Base-by-base conservation (phyloP, 1,284 basidiomycete species). In the Sporisorium graminicola region DNA sequence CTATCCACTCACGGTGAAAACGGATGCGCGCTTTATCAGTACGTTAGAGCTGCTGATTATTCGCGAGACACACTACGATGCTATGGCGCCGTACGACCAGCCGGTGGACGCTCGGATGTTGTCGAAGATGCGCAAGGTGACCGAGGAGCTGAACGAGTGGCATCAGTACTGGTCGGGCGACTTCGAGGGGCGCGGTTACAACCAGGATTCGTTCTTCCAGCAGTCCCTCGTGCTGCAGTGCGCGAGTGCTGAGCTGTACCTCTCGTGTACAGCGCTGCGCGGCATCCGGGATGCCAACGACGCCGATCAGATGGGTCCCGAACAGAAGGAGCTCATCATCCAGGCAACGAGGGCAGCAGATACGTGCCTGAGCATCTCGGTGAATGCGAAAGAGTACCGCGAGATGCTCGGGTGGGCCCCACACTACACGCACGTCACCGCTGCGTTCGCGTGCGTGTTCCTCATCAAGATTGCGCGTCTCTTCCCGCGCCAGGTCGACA, bases 281-380 rank as follows among this genome's bases (percentile, higher is more conserved):
- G 94, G 94, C 10, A 77, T 77, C 40, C 40, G 62, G 6, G 66
- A 77, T 31, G 69, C 74, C 7, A 92, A 92, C 43, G 91, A 92
- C 12, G 96, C 94, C 92, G 94, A 96, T 81, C 95, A 94, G 86
- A 94, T 96, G 91, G 90, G 93, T 1, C 93, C 93, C 66, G 94
- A 95, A 83, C 94, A 96, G 85, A 90, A 93, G 35, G 94, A 96
- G 85, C 89, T 97, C 47, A 94, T 94, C 8, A 94, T 96, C 88
- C 92, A 94, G 81, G 94, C 94, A 9, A 95, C 95, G 86, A 92
- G 95, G 79, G 93, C 94, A 0, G 94, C 94, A 2, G 90, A 92
- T 56, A 91, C 91, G 62, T 95, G 93, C 85, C 87, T 97, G 42
- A 90, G 90, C 37, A 91, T 92, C 66, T 93, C 94, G 85, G 88